Evolutionary conservation across 2,329 filamentous ascomycete species (phyloP).

Genomic region (Pseudogymnoascus sp.): DNA sequence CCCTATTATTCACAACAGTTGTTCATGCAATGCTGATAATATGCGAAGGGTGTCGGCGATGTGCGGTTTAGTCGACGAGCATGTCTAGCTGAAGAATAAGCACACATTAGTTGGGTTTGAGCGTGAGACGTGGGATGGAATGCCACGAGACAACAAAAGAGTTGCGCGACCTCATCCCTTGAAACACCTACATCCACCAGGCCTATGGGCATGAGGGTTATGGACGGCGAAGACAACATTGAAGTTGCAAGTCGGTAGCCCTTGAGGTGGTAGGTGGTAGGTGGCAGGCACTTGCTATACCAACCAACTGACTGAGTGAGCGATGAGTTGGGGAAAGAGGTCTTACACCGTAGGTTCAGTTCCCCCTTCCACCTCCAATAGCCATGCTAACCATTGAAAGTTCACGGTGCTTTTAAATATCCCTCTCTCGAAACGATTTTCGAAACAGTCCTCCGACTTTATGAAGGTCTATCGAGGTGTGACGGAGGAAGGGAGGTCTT

Average conservation of each 20-base stretch:
- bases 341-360: neutral
- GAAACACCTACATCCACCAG: neutral
- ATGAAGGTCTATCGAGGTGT: neutral
- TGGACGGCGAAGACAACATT: neutral
- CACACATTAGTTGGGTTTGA: neutral
- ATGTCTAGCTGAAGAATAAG: neutral
- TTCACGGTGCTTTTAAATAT: neutral
- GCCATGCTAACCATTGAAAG: neutral
- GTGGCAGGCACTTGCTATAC: neutral
- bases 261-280: neutral
- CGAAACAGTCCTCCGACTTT: neutral
- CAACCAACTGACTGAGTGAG: neutral
- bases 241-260: neutral
- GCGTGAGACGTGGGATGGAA: neutral
- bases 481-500: neutral
- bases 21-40: neutral
- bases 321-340: neutral
- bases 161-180: neutral
- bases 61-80: neutral
- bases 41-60: neutral
- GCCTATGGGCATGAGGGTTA: neutral
- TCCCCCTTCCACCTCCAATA: neutral
- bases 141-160: neutral
- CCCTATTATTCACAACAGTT: neutral
- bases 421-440: neutral